Percentiles rank a stretch among this genome's conserved stretches.
Evolutionary conservation across 495 filamentous ascomycete species (phyloP).

Genomic region (Trichodelitschia bisporula): DNA sequence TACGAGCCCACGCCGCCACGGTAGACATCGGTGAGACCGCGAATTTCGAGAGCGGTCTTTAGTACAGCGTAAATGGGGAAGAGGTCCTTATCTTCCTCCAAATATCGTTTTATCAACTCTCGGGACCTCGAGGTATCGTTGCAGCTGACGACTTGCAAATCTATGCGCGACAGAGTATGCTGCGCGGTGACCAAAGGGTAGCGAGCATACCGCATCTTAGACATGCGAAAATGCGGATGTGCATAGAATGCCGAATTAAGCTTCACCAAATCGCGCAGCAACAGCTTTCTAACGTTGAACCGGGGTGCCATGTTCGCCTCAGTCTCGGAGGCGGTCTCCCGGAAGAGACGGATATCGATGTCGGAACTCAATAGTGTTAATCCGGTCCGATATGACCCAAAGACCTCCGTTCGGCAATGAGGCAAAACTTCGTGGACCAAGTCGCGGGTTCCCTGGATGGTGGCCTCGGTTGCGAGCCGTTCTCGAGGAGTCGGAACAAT

Average conservation of each 20-base stretch:
- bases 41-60: conserved; percentile 23
- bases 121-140: conserved; percentile 14
- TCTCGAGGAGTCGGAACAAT: too few relatives aligned
- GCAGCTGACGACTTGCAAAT: conserved; percentile 21
- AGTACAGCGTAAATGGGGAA: conserved; percentile 22
- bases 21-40: conserved; percentile 20
- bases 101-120: conserved; percentile 20
- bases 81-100: conserved; percentile 23
- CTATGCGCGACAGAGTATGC: conserved; percentile 23
- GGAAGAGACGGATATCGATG: conserved; percentile 21
- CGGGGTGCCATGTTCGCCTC: background rate
- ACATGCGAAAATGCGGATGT: background rate
- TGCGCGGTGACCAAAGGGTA: conserved; percentile 12
- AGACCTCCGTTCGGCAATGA: conserved; percentile 16
- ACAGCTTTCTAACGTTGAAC: background rate
- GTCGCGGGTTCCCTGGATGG: too few relatives aligned
- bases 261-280: background rate
- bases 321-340: conserved; percentile 1
- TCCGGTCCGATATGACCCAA: conserved; percentile 30
- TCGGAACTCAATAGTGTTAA: conserved; percentile 25
- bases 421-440: background rate
- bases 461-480: too few relatives aligned
- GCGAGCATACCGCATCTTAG: conserved; percentile 1
- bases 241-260: background rate
- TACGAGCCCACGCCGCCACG: conserved; percentile 23